Conservation (phyloP, 371 early-diverging fungal species). For the Blastocladiella emersonii region DNA sequence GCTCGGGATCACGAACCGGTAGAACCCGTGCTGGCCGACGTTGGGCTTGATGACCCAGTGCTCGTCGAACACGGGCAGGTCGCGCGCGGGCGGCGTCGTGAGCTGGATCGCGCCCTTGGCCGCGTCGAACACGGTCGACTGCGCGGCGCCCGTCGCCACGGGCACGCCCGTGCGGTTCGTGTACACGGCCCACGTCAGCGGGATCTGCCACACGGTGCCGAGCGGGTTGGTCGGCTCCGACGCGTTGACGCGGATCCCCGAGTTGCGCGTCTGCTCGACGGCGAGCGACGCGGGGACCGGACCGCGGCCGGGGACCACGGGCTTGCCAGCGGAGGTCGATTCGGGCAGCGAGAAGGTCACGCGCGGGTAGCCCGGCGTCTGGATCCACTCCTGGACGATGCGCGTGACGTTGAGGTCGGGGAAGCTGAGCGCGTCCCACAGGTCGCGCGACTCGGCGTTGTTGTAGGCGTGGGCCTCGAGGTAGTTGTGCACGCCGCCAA, state of each 20-base stretch:
- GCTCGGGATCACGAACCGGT: neutral
- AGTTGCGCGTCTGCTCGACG: neutral
- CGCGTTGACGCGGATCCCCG: neutral
- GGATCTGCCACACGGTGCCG: slow-evolving; percentile 1
- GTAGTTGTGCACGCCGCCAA: slow-evolving; percentile 66
- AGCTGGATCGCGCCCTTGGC: neutral
- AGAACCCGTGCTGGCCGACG: neutral
- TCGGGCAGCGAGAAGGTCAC: neutral
- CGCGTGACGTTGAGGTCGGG: neutral
- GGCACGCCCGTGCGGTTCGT: neutral
- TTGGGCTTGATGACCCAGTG: slow-evolving; percentile 1
- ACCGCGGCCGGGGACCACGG: neutral
- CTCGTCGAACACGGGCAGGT: neutral
- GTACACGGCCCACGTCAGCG: neutral
- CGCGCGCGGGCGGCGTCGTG: neutral
- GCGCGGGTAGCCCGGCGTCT: neutral
- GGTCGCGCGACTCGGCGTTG: slow-evolving; percentile 71
- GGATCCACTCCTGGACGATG: neutral
- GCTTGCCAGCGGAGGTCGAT: neutral
- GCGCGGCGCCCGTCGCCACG: neutral
- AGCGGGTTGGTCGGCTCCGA: neutral
- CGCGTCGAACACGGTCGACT: neutral
- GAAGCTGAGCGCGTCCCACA: slow-evolving; percentile 57
- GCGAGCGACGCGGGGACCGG: neutral
- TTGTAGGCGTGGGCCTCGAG: slow-evolving; percentile 59